Base-by-base conservation (phyloP, 179 eudicot genomes). In the Sideroxylon spinosum region DNA sequence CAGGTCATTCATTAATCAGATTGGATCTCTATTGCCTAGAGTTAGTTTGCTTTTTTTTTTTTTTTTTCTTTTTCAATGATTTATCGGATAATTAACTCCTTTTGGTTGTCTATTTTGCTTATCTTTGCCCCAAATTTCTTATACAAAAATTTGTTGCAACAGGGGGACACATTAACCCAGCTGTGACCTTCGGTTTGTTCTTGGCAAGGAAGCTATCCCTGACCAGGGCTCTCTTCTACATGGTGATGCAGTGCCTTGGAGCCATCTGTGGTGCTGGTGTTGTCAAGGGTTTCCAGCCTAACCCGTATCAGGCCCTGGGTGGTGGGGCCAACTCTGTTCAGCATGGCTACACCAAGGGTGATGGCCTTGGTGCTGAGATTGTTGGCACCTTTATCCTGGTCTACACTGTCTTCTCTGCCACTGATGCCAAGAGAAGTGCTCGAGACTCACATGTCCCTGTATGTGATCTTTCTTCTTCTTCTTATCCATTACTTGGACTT, bases 261-360 rank as follows among this genome's bases (percentile, higher is more conserved):
- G 88, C 88, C 37, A 83, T 87, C 56, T 87, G 90, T 71, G 90
- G 90, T 57, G 90, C 88, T 62, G 90, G 88, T 63, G 90, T 87
- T 22, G 85, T 87, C 25, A 87, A 87, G 71, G 90, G 88, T 8
- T 87, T 87, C 82, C 76, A 81, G 78, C 74, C 76, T 26, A 14
- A 73, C 6, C 50, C 37, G 14, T 82, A 79, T 65, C 68, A 74
- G 79, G 5, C 50, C n/a, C 32, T 67, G 12, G 78, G 75, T 13
- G 89, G 88, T 25, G 88, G 89, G 9, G 89, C 89, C 78, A 87
- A 87, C 49, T 23, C 65, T 37, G 89, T 87, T 5, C 50, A 46
- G 55, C 89, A 79, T 81, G 89, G 87, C 29, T 87, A 85, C 78
- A 85, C 87, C 73, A 87, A 85, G 86, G 88, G 89, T 9, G 74